Evolutionary conservation across 768 basidiomycete genomes (phyloP), one percentile per base, ranked within the genome.

Genomic region (Leccinellum rugosiceps): DNA sequence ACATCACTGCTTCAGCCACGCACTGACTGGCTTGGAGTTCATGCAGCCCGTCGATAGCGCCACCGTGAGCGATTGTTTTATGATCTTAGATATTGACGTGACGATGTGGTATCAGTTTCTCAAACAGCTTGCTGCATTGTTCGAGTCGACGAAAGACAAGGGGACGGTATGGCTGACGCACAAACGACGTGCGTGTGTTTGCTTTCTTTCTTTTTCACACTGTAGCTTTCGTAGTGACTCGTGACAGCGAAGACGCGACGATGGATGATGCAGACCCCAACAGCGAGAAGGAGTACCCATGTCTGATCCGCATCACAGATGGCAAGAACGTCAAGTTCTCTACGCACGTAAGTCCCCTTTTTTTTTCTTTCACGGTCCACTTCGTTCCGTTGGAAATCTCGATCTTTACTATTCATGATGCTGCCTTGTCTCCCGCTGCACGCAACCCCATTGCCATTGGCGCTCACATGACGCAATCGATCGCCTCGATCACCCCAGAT

Each of bases 131-230:
- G 71, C 81, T 48, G 74, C 76, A 59, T 80, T 93, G 59, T 93
- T 94, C 68, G 83, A 87, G 66, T 77, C 82, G 3, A 80, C 84
- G 23, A 86, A 86, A 68, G 81, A 83, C 56, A 79, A 82, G 59
- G 86, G 88, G 53, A 85, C 92, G 34, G 80, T 96, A 79, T 97
- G 94, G 94, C 80, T 98, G 58, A 95, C 93, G 3, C 93, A 96
- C 77, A 96, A 96, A 80, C 83, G 94, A 79, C 74, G 94, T 96
- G 73, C 65, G 87, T 57, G 14, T 23, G 47, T 23, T 6, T 28
- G 3, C 25, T 15, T 8, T 2, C 19, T 43, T 43, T 2, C 32
- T 45, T 23, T 3, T 21, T 26, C 25, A 9, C 45, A 43, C 15
- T 15, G n/a, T 3, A 21, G 21, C 6, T 21, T 26, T 19, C 11